phyloP scores from a whole-genome alignment of 176 grass and related monocot species.

The Eleusine indica region DNA sequence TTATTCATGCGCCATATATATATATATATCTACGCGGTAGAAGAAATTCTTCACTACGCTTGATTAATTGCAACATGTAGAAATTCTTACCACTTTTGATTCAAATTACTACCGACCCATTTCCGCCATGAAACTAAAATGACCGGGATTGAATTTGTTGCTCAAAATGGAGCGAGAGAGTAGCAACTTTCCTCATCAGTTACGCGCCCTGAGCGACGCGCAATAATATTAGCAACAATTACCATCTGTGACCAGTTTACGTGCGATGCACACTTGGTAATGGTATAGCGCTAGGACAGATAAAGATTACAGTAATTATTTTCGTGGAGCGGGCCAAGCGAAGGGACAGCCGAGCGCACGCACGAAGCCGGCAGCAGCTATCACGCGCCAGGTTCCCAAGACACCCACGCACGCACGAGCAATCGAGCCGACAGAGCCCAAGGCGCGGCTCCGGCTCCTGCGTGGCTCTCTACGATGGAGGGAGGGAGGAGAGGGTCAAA shows the following conservation, averaged over 20 bases:
- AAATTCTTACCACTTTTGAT: no score
- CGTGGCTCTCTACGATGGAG: no score
- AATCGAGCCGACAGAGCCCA: background rate
- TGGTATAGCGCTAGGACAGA: background rate
- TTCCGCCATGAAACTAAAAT: no score
- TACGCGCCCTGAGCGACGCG: background rate
- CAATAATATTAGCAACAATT: background rate
- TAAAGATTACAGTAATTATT: background rate
- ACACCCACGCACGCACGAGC: background rate
- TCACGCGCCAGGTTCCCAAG: background rate
- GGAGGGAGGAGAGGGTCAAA: conserved; percentile 16
- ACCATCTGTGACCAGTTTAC: background rate
- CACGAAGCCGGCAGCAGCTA: background rate
- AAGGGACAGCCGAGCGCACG: conserved; percentile 9
- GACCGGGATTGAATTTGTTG: no score
- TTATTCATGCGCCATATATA: no score
- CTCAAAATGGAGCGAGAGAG: no score
- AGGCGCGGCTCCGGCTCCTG: background rate
- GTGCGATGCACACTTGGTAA: background rate
- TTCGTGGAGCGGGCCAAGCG: background rate
- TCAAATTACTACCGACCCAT: no score
- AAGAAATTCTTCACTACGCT: no score
- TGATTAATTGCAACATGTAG: no score
- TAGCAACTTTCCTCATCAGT: background rate
- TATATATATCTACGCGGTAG: no score